Evolutionary conservation across 495 filamentous ascomycete species (phyloP).

Genomic region (Aspergillus asperescens): DNA sequence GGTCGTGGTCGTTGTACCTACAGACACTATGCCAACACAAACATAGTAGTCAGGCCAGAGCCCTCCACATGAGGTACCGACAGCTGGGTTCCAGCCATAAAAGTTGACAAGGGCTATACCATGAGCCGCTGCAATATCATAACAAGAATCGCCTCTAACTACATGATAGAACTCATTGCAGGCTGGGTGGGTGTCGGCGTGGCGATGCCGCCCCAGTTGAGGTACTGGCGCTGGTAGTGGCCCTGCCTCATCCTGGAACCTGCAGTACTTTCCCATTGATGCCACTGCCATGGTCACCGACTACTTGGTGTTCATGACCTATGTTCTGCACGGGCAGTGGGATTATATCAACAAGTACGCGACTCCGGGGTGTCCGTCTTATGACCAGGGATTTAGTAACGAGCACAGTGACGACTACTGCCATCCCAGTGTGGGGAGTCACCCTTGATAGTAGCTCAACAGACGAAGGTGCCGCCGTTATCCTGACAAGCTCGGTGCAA

Average conservation of each 20-base stretch:
- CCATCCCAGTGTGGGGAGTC: neutral
- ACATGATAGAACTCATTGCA: no score
- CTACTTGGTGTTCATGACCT: neutral
- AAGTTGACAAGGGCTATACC: neutral
- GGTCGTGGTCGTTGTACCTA: no score
- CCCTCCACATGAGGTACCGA: neutral
- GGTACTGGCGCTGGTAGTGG: no score
- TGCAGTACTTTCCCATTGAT: neutral
- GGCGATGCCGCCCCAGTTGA: no score
- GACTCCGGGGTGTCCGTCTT: neutral
- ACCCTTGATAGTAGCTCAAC: neutral
- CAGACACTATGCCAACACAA: no score
- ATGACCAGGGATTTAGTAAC: neutral
- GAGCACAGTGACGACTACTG: neutral
- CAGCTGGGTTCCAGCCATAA: slow-evolving; percentile 8
- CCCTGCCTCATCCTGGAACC: neutral
- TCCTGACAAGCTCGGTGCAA: neutral
- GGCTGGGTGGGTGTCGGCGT: no score
- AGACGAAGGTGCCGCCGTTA: neutral
- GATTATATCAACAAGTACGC: neutral
- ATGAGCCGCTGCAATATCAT: neutral
- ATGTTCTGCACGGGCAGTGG: neutral
- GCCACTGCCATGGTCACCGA: neutral
- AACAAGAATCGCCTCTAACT: slow-evolving; percentile 5
- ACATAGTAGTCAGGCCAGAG: neutral